phyloP scores from a whole-genome alignment of 2,329 filamentous ascomycete genomes.

The Microdochium bolleyi region DNA sequence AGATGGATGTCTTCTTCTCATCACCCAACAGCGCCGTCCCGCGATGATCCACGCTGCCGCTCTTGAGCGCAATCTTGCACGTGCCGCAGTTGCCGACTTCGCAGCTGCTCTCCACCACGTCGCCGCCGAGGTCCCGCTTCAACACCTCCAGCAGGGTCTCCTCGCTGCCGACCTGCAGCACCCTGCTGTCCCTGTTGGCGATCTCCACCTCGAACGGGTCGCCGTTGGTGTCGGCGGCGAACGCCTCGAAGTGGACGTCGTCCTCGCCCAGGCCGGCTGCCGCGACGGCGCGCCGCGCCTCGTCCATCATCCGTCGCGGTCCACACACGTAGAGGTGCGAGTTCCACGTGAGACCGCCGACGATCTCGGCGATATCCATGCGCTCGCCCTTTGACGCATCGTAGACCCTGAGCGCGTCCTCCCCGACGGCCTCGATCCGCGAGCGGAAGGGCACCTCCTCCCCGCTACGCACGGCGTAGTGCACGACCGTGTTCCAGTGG shows the following conservation, averaged over 20 bases:
- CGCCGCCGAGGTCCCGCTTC: constrained; percentile 27
- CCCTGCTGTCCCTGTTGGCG: constrained; percentile 24
- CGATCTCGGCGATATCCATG: constrained; percentile 40
- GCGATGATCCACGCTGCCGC: constrained; percentile 38
- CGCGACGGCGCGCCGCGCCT: constrained; percentile 31
- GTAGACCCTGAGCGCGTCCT: constrained; percentile 37
- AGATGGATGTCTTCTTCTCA: constrained; percentile 35
- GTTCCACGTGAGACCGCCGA: constrained; percentile 39
- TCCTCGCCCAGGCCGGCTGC: constrained; percentile 32
- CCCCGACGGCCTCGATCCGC: constrained; percentile 31
- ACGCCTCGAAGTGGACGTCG: constrained; percentile 55
- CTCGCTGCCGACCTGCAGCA: constrained; percentile 36
- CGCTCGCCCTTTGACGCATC: constrained; percentile 40
- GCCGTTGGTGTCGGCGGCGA: constrained; percentile 42
- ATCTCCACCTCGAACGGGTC: constrained; percentile 54
- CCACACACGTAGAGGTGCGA: constrained; percentile 56
- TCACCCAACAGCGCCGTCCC: constrained; percentile 36
- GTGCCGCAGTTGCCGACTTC: constrained; percentile 48
- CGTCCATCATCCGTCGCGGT: constrained; percentile 47
- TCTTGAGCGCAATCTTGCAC: constrained; percentile 33
- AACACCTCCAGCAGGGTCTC: constrained; percentile 43
- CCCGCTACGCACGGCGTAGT: constrained; percentile 47
- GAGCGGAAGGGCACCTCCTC: constrained; percentile 47
- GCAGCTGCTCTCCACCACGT: constrained; percentile 38
- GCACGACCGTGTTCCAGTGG: constrained; percentile 43